These are phyloP conservation scores for Rhodofomes roseus DNA, from an alignment of 1,284 basidiomycete species.

Conservation along the genomic window DNA sequence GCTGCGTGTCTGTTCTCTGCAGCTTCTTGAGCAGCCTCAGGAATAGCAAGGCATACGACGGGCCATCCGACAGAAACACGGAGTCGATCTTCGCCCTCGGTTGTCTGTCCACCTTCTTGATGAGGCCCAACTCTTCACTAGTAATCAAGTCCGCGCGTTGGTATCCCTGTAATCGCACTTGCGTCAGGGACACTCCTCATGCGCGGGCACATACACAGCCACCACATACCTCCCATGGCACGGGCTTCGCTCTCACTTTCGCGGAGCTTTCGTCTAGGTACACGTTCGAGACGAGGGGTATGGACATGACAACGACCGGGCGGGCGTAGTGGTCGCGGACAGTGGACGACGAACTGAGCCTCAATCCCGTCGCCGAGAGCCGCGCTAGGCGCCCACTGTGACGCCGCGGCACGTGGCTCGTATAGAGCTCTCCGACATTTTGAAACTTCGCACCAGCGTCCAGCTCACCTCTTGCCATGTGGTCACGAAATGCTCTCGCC, in stretches of 20 bases:
- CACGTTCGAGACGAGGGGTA: constrained; percentile 81
- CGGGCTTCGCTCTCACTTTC: constrained; percentile 87
- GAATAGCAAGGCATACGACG: constrained; percentile 85
- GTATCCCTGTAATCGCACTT: constrained; percentile 59
- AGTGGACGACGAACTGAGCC: neutral
- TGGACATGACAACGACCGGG: constrained; percentile 50
- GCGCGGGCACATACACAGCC: neutral
- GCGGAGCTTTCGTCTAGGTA: constrained; percentile 87
- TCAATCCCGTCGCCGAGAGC: neutral
- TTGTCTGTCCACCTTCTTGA: constrained; percentile 88
- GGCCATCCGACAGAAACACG: constrained; percentile 75
- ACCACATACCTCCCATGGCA: constrained; percentile 87
- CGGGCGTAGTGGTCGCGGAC: neutral
- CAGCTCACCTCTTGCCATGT: constrained; percentile 24
- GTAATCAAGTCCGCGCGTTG: constrained; percentile 92
- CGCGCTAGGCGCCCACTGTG: neutral
- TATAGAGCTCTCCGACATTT: constrained; percentile 9
- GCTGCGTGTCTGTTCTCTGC: constrained; percentile 90
- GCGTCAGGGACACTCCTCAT: constrained; percentile 26
- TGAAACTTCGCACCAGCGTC: constrained; percentile 8
- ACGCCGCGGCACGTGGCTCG: constrained; percentile 6
- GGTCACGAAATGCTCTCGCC: constrained; percentile 31
- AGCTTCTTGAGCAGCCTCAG: constrained; percentile 91
- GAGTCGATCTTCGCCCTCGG: constrained; percentile 70
- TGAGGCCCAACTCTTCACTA: constrained; percentile 83